Base-by-base conservation (phyloP, 2,329 filamentous ascomycete genomes). In the Raffaelea albimanens region DNA sequence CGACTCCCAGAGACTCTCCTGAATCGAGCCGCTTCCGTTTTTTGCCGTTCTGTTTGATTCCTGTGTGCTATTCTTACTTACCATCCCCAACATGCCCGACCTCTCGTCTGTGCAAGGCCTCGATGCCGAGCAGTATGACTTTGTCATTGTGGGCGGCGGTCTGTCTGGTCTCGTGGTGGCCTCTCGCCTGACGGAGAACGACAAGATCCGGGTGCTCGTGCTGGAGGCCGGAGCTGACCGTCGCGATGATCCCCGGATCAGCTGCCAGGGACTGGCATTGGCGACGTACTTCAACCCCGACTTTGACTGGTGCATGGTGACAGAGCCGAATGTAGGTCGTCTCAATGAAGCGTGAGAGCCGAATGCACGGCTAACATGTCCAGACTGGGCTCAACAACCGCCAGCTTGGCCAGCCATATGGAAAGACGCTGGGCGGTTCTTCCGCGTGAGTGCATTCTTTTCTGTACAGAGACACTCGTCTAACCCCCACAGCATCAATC, bases 271-370 rank as follows among this genome's bases (percentile, higher is more conserved):
- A 9, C 44, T 45, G 8, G 44, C 34, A 10, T 22, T 40, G 5
- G 34, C 34, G 21, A 45, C 44, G 9, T 45, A 45, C 22, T 45
- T 45, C 23, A 40, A 45, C 21, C 44, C 44, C 2, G 44, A 45
- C n/a, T 45, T 45, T 31, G 44, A 45, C 21, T 45, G 44, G 44
- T 45, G 44, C 18, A 45, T 45, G 44, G n/a, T 11, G 8, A 45
- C 44, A 2, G 44, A 45, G 23, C 44, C 44, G 4, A 31, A 45
- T 31, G 43, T 45, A n/a, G 16, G 18, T 44, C 9, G 31, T 11
- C 3, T 22, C 13, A 7, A 21, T 23, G 31, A 23, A 23, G 11
- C 31, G 31, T 9, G 31, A 34, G 31, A 34, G 10, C 9, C 31
- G 31, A 34, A 34, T 34, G 31, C 10, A 34, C 31, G 31, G 18